Base-by-base conservation (phyloP, 495 filamentous ascomycete genomes). In the Podospora appendiculata region DNA sequence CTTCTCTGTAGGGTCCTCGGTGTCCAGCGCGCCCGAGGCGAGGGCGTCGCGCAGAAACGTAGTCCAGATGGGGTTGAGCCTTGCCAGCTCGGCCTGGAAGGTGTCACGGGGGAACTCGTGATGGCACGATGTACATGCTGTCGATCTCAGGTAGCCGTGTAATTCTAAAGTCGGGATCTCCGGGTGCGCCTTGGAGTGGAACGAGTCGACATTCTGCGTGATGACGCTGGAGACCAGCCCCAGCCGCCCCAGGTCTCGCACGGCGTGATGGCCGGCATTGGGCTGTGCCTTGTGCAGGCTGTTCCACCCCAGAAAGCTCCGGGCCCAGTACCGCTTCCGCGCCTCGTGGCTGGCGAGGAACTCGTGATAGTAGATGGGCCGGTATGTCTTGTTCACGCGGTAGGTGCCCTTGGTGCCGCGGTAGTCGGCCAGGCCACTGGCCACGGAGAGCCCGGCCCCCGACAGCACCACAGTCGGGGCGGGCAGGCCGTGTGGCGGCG, bases 201-300 rank as follows among this genome's bases (percentile, higher is more conserved):
- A 93, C 6, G 90, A 95, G 66, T 98, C 93, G 19, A 96, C 92
- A 64, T 97, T 96, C 64, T 98, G 93, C 41, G 93, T 98, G 56
- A 98, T 81, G 32, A 96, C 87, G 32, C 73, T 82, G 47, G 78
- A 81, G 11, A 95, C 69, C 46, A 89, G 64, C 0, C 89, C 92
- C 61, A 89, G 75, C 18, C 78, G 65, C 8, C 82, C 84, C 41
- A 98, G 68, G 51, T 81, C 72, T 39, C 78, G 72, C 32, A 96
- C 79, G 6, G 93, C 90, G 58, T 75, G 72, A 68, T 98, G 93
- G 2, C 83, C 85, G 2, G 73, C 64, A 61, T 97, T 98, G 3
- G 93, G 90, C 60, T 75, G 79, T 14, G 89, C 88, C 43, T 82
- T 84, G 57, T 85, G 65, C 58, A 96, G 71, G 16, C 78, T 87